Evolutionary conservation across 1,284 basidiomycete genomes (phyloP).

Genomic region (Ustilago cynodontis): DNA sequence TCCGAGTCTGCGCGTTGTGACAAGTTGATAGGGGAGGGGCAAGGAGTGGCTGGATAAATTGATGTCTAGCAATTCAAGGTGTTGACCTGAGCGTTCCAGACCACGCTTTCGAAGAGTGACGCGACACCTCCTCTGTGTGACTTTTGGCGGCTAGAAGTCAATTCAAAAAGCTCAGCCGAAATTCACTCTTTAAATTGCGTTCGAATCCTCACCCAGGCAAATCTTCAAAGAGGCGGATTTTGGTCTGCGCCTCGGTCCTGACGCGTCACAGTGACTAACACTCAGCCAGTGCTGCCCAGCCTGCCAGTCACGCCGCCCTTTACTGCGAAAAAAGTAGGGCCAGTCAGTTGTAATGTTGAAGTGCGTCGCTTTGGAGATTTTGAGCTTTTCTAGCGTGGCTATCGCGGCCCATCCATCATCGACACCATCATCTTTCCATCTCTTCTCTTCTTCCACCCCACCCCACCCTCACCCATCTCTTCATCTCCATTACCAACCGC

Average conservation of each 20-base stretch:
- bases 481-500: not conserved
- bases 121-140: not conserved
- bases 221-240: not conserved
- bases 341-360: not conserved
- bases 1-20: no score
- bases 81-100: constrained; percentile 2
- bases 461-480: not conserved
- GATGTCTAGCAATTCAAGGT: not conserved
- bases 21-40: no score
- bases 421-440: constrained; percentile 9
- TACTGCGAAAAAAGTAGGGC: not conserved
- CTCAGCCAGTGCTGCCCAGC: no score
- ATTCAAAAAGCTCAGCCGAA: not conserved
- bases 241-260: no score
- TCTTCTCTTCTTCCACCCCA: not conserved
- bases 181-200: not conserved
- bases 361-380: constrained; percentile 10
- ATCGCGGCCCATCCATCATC: constrained; percentile 6
- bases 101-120: not conserved
- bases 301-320: not conserved
- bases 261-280: no score
- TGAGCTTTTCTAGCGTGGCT: constrained; percentile 14
- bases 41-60: not conserved
- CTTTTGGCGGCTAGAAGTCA: no score
- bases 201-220: not conserved